Base-by-base conservation (phyloP, 202 grass and related monocot genomes). In the Dendrocalamus latiflorus region DNA sequence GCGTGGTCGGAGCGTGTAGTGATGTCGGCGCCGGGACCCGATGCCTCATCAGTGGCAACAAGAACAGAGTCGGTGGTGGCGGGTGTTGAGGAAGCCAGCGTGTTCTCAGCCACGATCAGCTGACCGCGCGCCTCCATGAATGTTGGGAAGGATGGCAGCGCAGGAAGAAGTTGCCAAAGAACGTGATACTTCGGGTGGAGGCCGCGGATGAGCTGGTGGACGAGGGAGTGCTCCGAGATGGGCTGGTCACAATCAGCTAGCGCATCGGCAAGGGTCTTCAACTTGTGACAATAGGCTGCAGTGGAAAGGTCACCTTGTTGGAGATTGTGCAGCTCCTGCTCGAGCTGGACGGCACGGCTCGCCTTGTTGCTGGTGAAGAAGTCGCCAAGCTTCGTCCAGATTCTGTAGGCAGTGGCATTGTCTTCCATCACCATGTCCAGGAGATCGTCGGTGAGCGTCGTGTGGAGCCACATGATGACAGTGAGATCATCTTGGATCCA, bases 371-470 rank as follows among this genome's bases (percentile, higher is more conserved):
- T 3, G 13, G 3, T 1, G 3, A 47, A 47, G 45, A 47, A 3
- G 3, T 15, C 4, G 0, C 15, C 1, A 14, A 9, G 5, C 20
- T 17, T 17, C 1, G 0, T 0, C 47, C 15, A 49, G 0, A 17
- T 1, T 4, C 15, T 5, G 0, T 1, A 17, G 1, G 47, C 15
- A 0, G 47, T 49, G 15, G 1, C 1, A 5, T 49, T 1, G 1
- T 16, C 15, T 0, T 6, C 47, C 47, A 49, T 49, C 12, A 49
- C 47, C 47, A 49, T 48, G n/a, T n/a, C n/a, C n/a, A n/a, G n/a
- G n/a, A n/a, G n/a, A n/a, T n/a, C n/a, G n/a, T n/a, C n/a, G n/a
- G n/a, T n/a, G n/a, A n/a, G n/a, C n/a, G n/a, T n/a, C n/a, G n/a
- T n/a, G n/a, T n/a, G n/a, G n/a, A n/a, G n/a, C n/a, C n/a, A n/a